Evolutionary conservation across 73 alveolate species (phyloP).

Genomic region (Tetrahymena thermophila): DNA sequence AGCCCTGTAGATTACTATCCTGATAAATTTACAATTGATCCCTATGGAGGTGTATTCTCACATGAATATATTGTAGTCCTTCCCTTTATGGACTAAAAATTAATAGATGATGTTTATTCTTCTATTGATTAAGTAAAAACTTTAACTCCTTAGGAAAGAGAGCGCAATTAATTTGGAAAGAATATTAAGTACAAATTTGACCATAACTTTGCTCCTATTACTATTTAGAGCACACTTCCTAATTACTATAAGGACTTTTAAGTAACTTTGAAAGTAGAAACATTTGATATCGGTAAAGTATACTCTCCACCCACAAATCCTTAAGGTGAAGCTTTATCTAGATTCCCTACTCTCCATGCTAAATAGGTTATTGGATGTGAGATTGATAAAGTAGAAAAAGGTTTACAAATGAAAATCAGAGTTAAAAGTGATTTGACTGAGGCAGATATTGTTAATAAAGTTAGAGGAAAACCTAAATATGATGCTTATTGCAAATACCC

Average conservation of each 20-base stretch:
- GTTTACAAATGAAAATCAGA: not conserved
- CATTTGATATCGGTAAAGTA: not conserved
- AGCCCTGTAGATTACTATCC: conserved; percentile 35
- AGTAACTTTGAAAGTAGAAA: not conserved
- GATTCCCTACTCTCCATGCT: not conserved
- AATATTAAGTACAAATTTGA: not conserved
- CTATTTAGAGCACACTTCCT: conserved; percentile 1
- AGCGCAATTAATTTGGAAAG: conserved; percentile 12
- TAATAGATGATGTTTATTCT: conserved; percentile 14
- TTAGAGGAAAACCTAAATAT: not conserved
- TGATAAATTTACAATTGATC: conserved; percentile 21
- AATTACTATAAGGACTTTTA: conserved; percentile 6
- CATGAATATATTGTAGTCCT: conserved; percentile 22
- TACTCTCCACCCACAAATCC: not conserved
- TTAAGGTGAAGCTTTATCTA: not conserved
- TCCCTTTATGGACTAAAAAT: conserved; percentile 12
- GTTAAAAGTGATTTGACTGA: not conserved
- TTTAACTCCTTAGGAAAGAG: not conserved
- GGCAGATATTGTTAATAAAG: not conserved
- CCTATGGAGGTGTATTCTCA: conserved; percentile 28
- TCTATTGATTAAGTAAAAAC: not conserved
- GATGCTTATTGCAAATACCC: not conserved
- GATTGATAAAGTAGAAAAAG: not conserved
- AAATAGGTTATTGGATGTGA: not conserved
- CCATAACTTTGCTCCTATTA: not conserved